These are phyloP conservation scores for Globisporangium carolinianum DNA, from an alignment of 352 stramenopile species.

Conservation along the genomic window DNA sequence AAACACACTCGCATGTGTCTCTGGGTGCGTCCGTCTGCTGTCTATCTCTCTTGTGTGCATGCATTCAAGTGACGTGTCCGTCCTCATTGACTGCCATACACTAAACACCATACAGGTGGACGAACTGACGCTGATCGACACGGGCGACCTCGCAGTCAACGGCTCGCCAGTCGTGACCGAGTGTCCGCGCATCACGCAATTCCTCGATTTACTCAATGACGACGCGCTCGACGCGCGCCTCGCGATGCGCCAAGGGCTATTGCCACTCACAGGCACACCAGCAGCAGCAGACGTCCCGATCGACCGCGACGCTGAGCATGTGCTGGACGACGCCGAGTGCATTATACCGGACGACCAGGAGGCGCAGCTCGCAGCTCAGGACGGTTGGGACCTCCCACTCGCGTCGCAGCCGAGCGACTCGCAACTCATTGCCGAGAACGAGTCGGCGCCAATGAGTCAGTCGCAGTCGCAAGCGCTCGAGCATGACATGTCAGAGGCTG, in stretches of 20 bases:
- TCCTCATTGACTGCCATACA: background rate
- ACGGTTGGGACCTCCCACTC: slow-evolving; percentile 30
- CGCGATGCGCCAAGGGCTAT: slow-evolving; percentile 35
- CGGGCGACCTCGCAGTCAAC: slow-evolving; percentile 41
- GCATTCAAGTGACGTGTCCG: background rate
- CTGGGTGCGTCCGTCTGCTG: slow-evolving; percentile 12
- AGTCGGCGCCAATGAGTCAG: slow-evolving; percentile 18
- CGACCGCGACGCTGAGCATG: slow-evolving; percentile 32
- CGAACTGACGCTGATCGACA: slow-evolving; percentile 41
- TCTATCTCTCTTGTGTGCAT: slow-evolving; percentile 3
- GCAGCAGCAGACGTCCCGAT: background rate
- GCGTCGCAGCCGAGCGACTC: slow-evolving; percentile 36
- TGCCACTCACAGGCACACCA: background rate
- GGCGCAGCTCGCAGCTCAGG: slow-evolving; percentile 38
- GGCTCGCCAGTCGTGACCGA: slow-evolving; percentile 21
- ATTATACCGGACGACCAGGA: slow-evolving; percentile 61
- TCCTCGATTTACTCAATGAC: slow-evolving; percentile 19
- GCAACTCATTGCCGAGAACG: slow-evolving; percentile 68
- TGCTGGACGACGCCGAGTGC: slow-evolving; percentile 49
- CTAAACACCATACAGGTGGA: slow-evolving; percentile 20
- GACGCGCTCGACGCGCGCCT: slow-evolving; percentile 36
- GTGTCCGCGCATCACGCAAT: slow-evolving; percentile 17
- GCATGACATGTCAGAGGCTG: background rate
- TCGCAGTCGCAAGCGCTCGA: slow-evolving; percentile 20
- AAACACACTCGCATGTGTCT: slow-evolving; percentile 23